phyloP scores from a whole-genome alignment of 2,329 filamentous ascomycete genomes.

The Fusarium nematophilum region DNA sequence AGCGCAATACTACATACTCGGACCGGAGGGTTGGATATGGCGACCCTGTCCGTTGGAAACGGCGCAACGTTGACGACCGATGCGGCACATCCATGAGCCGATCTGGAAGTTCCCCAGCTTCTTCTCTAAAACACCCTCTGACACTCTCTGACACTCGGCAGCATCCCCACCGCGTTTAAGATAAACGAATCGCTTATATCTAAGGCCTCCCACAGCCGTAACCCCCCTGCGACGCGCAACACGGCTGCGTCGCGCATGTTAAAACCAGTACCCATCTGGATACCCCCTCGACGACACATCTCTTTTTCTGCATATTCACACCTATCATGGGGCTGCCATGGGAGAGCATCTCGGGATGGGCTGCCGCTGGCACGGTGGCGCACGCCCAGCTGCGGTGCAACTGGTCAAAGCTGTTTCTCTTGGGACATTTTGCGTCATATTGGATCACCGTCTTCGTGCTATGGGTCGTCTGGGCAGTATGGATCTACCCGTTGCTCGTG shows the following conservation, averaged over 20 bases:
- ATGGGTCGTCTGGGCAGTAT: constrained; percentile 55
- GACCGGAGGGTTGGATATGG: constrained; percentile 28
- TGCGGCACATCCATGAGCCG: constrained; percentile 1
- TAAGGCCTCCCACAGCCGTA: constrained; percentile 31
- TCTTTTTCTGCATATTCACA: neutral
- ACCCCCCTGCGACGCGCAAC: constrained; percentile 33
- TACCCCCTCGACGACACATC: too few relatives aligned
- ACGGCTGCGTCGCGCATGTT: constrained; percentile 15
- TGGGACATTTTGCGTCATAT: constrained; percentile 48
- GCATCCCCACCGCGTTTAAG: constrained; percentile 30
- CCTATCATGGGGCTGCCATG: constrained; percentile 38
- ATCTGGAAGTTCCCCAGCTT: constrained; percentile 6
- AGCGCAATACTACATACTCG: constrained; percentile 5
- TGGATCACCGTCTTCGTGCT: constrained; percentile 51
- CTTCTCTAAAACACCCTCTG: constrained; percentile 35
- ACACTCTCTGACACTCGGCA: neutral
- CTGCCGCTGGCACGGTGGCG: constrained; percentile 39
- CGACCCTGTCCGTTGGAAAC: constrained; percentile 37
- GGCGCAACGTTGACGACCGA: constrained; percentile 36
- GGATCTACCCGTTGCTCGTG: constrained; percentile 62
- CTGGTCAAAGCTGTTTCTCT: constrained; percentile 48
- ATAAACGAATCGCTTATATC: constrained; percentile 41
- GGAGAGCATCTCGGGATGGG: constrained; percentile 38
- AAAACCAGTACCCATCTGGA: neutral
- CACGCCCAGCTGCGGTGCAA: constrained; percentile 31